A percentile compares a stretch with the other conserved stretches of the same genome.
phyloP scores from a whole-genome alignment of 2,329 filamentous ascomycete species.

The Pestalotiopsis sp. region DNA sequence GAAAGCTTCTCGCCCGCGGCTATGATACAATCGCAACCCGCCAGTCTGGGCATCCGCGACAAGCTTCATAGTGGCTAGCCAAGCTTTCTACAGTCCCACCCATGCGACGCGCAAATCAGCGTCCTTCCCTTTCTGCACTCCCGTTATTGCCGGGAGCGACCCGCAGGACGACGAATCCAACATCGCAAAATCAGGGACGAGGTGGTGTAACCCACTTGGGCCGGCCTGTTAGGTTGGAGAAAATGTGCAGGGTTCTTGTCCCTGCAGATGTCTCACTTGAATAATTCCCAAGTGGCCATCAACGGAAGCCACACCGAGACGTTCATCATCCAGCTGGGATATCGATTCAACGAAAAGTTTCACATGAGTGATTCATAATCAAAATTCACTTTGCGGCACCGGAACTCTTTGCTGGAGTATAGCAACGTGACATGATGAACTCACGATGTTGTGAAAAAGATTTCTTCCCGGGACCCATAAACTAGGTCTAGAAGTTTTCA shows the following conservation, averaged over 20 bases:
- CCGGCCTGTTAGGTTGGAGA: background rate
- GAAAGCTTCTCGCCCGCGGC: background rate
- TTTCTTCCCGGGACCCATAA: background rate
- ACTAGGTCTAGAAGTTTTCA: background rate
- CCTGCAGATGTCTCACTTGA: no score
- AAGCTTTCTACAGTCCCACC: background rate
- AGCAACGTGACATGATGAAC: background rate
- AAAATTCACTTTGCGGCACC: background rate
- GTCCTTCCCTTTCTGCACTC: background rate
- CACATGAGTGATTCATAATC: background rate
- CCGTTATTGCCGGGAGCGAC: background rate
- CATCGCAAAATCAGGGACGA: background rate
- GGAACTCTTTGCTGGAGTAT: background rate
- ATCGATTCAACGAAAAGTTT: no score
- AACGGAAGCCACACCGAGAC: no score
- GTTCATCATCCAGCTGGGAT: no score
- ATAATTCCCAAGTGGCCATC: no score
- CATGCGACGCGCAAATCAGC: background rate
- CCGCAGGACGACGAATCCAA: background rate
- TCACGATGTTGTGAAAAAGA: background rate
- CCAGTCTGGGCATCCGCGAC: background rate
- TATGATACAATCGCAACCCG: background rate
- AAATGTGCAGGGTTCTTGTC: background rate
- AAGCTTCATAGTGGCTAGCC: background rate
- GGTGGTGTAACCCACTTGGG: background rate